Evolutionary conservation across 2,329 filamentous ascomycete species (phyloP).

Genomic region (Aspergillus neotritici): DNA sequence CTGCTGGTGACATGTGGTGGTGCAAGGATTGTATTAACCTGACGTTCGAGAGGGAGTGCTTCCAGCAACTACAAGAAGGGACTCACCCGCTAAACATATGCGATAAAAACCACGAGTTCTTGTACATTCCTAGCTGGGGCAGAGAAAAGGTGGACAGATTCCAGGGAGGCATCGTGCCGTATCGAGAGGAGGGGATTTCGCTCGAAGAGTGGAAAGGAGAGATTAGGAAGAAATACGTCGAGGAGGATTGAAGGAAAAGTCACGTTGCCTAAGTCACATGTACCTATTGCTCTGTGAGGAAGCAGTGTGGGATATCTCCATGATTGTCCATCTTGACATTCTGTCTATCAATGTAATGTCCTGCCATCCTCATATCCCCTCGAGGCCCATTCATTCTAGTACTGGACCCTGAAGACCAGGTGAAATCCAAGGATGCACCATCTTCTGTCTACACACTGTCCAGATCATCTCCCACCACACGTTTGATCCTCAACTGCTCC

Average conservation of each 20-base stretch:
- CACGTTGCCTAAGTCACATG: too few species aligned
- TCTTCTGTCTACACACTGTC: neutral
- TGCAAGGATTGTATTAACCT: constrained; percentile 27
- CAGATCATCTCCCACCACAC: constrained; percentile 6
- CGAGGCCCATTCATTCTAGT: too few species aligned
- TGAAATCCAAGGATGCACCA: neutral
- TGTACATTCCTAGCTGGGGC: constrained; percentile 21
- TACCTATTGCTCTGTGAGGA: too few species aligned
- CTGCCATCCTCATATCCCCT: too few species aligned
- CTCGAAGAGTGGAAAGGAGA: constrained; percentile 19
- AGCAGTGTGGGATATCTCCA: too few species aligned
- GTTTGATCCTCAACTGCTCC: constrained; percentile 25
- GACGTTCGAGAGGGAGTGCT: constrained; percentile 18
- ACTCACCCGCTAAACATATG: constrained; percentile 24
- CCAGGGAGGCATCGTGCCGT: constrained; percentile 18
- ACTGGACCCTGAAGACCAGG: too few species aligned
- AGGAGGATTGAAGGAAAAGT: neutral
- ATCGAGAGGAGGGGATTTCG: constrained; percentile 15
- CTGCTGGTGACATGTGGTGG: constrained; percentile 23
- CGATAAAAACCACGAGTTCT: constrained; percentile 18
- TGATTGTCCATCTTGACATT: too few species aligned
- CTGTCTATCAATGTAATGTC: too few species aligned
- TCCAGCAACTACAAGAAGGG: constrained; percentile 13
- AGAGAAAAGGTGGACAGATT: constrained; percentile 10
- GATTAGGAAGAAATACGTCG: constrained; percentile 15